These are phyloP conservation scores for Lathyrus tuberosus DNA, from an alignment of 306 rosid genomes.

Conservation along the genomic window DNA sequence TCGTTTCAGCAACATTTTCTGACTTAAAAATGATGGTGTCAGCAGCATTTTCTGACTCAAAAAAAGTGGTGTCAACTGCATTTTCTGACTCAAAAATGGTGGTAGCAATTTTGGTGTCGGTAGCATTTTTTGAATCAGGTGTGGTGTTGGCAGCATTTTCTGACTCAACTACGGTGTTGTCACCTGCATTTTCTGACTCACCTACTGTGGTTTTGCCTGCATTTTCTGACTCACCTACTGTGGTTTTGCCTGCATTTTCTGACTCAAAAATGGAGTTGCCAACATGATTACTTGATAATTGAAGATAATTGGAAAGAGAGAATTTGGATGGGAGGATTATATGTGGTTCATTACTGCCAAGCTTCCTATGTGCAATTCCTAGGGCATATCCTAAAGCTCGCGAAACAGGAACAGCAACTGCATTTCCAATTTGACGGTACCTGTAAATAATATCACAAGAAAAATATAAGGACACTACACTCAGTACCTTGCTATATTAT, in stretches of 20 bases:
- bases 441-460: constrained; percentile 45
- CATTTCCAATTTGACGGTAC: constrained; percentile 90
- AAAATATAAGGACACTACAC: background rate
- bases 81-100: background rate
- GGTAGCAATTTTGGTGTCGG: background rate
- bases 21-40: background rate
- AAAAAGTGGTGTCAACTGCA: background rate
- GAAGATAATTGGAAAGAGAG: constrained; percentile 68
- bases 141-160: background rate
- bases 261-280: background rate
- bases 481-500: background rate
- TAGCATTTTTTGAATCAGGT: background rate
- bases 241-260: background rate
- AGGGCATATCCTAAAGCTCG: constrained; percentile 78
- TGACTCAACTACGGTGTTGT: background rate
- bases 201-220: too few species aligned
- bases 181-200: background rate
- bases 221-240: background rate
- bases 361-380: constrained; percentile 70
- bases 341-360: constrained; percentile 54
- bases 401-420: constrained; percentile 76
- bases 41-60: background rate
- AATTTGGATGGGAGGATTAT: constrained; percentile 73
- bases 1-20: constrained; percentile 13
- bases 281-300: constrained; percentile 45